A percentile compares a stretch with the other conserved stretches of the same genome.
Evolutionary conservation across 2,329 filamentous ascomycete genomes (phyloP).

Genomic region (Trichophyton verrucosum): DNA sequence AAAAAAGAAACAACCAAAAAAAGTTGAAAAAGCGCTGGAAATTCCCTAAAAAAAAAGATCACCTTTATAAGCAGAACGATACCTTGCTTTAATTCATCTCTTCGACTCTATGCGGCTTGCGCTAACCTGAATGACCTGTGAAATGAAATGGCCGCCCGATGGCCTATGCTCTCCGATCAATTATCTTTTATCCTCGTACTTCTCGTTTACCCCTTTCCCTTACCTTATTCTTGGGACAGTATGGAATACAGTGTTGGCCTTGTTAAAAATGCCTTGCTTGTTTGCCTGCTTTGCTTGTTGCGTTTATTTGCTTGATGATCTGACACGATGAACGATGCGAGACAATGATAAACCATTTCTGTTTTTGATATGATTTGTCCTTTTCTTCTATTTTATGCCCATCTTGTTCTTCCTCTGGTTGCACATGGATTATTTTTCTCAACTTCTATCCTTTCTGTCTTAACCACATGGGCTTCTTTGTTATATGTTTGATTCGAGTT

Average conservation of each 20-base stretch:
- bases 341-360: constrained; percentile 1
- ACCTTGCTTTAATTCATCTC: not conserved
- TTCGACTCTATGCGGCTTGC: not conserved
- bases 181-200: not conserved
- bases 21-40: not conserved
- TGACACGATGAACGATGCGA: constrained; percentile 5
- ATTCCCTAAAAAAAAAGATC: not conserved
- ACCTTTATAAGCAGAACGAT: not conserved
- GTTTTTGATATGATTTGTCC: constrained; percentile 1
- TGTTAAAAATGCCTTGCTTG: not conserved
- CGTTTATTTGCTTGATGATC: not conserved
- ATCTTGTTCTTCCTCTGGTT: not conserved
- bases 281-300: not conserved
- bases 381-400: not conserved
- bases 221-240: not conserved
- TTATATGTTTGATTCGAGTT: not conserved
- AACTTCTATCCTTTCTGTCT: not conserved
- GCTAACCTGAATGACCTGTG: not conserved
- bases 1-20: not conserved
- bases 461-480: not conserved
- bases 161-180: not conserved
- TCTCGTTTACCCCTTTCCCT: not conserved
- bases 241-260: not conserved
- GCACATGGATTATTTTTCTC: not conserved
- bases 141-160: not conserved